Evolutionary conservation across 2,329 filamentous ascomycete genomes (phyloP).

Genomic region (Tolypocladium ovalisporum): DNA sequence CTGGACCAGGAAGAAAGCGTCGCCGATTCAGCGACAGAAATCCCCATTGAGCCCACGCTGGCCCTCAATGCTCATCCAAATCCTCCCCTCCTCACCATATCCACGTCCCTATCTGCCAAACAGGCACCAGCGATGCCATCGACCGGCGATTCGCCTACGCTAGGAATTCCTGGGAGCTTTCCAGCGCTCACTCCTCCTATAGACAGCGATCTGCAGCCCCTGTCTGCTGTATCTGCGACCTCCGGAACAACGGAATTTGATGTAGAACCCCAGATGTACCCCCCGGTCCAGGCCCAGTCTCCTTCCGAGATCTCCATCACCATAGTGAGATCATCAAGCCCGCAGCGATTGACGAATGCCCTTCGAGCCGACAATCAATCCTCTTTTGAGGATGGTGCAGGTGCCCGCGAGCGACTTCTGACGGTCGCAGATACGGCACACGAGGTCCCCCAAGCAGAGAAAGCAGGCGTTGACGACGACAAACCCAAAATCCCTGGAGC

Average conservation of each 20-base stretch:
- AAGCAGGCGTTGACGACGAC: slow-evolving; percentile 1
- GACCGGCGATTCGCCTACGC: slow-evolving; percentile 45
- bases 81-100: slow-evolving; percentile 3
- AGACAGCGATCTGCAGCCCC: slow-evolving; percentile 36
- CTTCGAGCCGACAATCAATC: slow-evolving; percentile 35
- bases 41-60: neutral
- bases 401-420: slow-evolving; percentile 8
- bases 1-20: neutral
- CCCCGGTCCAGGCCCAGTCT: slow-evolving; percentile 25
- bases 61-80: neutral
- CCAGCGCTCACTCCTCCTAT: slow-evolving; percentile 27
- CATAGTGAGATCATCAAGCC: slow-evolving; percentile 17
- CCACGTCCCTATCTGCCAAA: slow-evolving; percentile 2
- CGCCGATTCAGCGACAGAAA: neutral
- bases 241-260: slow-evolving; percentile 64
- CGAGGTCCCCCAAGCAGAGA: slow-evolving; percentile 11
- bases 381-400: slow-evolving; percentile 36
- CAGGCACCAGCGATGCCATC: slow-evolving; percentile 3
- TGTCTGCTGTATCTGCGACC: slow-evolving; percentile 46
- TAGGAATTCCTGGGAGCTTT: slow-evolving; percentile 57
- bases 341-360: slow-evolving; percentile 12
- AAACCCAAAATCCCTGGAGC: slow-evolving; percentile 14
- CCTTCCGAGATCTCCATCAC: slow-evolving; percentile 13
- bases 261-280: slow-evolving; percentile 55
- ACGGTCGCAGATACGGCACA: slow-evolving; percentile 2